Conservation (phyloP, 2,329 filamentous ascomycete genomes). For the Penicillium sp. region DNA sequence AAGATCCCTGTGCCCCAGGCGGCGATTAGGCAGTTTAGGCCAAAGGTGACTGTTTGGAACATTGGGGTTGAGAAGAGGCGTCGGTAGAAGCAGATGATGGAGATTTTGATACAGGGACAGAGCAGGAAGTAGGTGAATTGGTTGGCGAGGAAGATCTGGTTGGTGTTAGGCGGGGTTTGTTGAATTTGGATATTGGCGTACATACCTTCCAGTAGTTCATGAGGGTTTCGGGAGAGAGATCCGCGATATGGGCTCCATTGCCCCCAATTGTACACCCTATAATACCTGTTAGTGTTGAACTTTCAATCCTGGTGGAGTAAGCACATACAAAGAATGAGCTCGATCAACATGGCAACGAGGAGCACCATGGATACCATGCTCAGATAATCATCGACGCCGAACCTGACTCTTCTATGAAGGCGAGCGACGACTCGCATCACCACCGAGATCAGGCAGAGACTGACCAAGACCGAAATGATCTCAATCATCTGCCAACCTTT, state of each 20-base stretch:
- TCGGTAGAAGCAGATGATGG: constrained; percentile 36
- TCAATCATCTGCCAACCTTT: constrained; percentile 29
- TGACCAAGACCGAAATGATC: constrained; percentile 30
- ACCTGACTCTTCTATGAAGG: constrained; percentile 25
- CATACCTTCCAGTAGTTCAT: constrained; percentile 31
- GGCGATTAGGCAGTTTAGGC: constrained; percentile 27
- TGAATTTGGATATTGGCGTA: not conserved
- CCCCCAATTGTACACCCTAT: constrained; percentile 34
- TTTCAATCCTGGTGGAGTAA: too few species aligned
- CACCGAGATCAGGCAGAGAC: constrained; percentile 24
- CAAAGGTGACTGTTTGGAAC: constrained; percentile 26
- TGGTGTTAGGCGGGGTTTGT: not conserved
- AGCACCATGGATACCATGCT: constrained; percentile 25
- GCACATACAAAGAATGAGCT: constrained; percentile 29
- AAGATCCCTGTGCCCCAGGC: constrained; percentile 30
- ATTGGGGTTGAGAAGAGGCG: constrained; percentile 29
- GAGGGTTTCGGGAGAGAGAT: constrained; percentile 20
- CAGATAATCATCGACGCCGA: constrained; percentile 33
- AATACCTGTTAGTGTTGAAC: constrained; percentile 7
- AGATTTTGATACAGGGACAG: constrained; percentile 32
- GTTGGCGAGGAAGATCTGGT: constrained; percentile 35
- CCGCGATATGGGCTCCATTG: constrained; percentile 24
- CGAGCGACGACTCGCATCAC: constrained; percentile 27
- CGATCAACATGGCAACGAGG: constrained; percentile 29
- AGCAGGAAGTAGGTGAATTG: constrained; percentile 35